phyloP scores from a whole-genome alignment of 305 asterid species.

The Solanum chacoense region DNA sequence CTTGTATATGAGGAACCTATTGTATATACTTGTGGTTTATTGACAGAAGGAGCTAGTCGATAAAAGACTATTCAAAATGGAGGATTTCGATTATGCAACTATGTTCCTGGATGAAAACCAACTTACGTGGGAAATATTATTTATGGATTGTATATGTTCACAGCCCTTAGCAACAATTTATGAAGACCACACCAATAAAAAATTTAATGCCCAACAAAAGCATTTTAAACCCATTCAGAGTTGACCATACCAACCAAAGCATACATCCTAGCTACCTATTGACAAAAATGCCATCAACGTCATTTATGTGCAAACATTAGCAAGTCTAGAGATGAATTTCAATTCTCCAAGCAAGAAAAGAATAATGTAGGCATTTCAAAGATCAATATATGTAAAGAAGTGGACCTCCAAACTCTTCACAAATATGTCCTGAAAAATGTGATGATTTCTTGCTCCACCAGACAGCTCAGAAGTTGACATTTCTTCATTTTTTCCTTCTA shows the following conservation, averaged over 20 bases:
- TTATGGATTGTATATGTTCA: background rate
- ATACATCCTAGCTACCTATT: background rate
- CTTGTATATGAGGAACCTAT: background rate
- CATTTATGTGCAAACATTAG: background rate
- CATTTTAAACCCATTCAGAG: background rate
- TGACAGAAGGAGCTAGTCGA: background rate
- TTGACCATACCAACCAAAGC: background rate
- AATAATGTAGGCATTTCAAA: background rate
- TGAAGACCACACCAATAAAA: background rate
- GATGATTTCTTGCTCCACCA: slow-evolving; percentile 86
- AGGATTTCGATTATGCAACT: background rate
- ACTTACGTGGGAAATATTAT: background rate
- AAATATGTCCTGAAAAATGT: slow-evolving; percentile 70
- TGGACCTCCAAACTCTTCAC: slow-evolving; percentile 84
- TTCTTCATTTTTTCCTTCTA: slow-evolving; percentile 80
- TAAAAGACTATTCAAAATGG: background rate
- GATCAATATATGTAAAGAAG: background rate
- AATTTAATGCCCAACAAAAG: background rate
- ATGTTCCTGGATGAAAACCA: background rate
- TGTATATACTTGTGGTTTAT: background rate
- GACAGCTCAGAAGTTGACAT: slow-evolving; percentile 78
- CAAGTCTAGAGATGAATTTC: background rate
- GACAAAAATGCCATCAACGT: background rate
- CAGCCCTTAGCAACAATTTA: background rate
- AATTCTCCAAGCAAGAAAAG: background rate